These are phyloP conservation scores for Juncus effusus DNA, from an alignment of 176 grass and related monocot species.

Conservation along the genomic window DNA sequence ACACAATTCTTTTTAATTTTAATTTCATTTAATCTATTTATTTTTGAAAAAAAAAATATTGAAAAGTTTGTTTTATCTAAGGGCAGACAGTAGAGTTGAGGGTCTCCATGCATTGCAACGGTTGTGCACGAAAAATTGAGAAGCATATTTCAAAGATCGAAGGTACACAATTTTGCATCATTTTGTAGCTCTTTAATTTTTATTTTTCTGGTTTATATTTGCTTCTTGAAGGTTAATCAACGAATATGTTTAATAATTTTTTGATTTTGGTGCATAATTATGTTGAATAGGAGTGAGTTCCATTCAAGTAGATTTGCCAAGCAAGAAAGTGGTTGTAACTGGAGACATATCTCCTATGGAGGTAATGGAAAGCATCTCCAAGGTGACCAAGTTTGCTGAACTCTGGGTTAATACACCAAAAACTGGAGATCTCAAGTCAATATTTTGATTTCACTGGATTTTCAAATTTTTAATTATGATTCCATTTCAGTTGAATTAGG, in stretches of 20 bases:
- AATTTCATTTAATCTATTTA: background rate
- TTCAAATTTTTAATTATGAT: too few species aligned
- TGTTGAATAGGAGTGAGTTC: conserved; percentile 57
- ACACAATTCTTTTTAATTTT: background rate
- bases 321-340: conserved; percentile 66
- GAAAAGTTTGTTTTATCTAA: too few species aligned
- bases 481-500: too few species aligned
- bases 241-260: background rate
- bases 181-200: conserved; percentile 1
- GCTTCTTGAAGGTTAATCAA: background rate
- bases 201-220: background rate
- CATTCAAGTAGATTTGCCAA: conserved; percentile 61
- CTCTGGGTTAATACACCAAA: conserved; percentile 34
- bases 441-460: too few species aligned
- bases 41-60: background rate
- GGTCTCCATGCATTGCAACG: conserved; percentile 88
- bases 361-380: conserved; percentile 62
- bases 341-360: conserved; percentile 56
- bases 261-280: background rate
- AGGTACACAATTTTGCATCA: conserved; percentile 31
- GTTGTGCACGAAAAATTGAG: conserved; percentile 83
- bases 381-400: conserved; percentile 70
- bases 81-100: conserved; percentile 65
- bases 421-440: background rate
- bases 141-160: conserved; percentile 87